Conservation (phyloP, 2,329 filamentous ascomycete species). For the Aspergillus uvarum region DNA sequence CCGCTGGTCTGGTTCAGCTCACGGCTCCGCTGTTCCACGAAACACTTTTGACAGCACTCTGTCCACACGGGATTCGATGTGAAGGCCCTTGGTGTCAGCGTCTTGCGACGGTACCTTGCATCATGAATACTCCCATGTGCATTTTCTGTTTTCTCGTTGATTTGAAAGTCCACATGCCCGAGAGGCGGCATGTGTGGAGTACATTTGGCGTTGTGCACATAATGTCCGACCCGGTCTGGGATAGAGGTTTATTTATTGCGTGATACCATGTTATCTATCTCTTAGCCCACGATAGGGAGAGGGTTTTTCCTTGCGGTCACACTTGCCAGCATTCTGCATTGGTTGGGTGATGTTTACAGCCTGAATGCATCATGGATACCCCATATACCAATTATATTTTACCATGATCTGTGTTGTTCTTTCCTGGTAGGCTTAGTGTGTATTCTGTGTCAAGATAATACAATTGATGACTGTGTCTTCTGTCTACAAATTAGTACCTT, state of each 20-base stretch:
- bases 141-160: constrained; percentile 6
- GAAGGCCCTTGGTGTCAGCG: background rate
- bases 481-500: no score
- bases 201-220: constrained; percentile 14
- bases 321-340: background rate
- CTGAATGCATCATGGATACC: background rate
- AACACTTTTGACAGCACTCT: background rate
- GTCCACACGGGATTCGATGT: background rate
- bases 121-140: constrained; percentile 1
- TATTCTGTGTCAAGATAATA: no score
- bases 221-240: constrained; percentile 11
- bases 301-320: background rate
- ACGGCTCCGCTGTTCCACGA: background rate
- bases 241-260: constrained; percentile 16
- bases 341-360: background rate
- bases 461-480: no score
- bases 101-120: background rate
- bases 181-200: constrained; percentile 1
- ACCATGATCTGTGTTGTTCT: background rate
- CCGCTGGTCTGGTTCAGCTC: constrained; percentile 14
- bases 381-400: background rate
- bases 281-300: background rate
- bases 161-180: constrained; percentile 1
- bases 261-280: constrained; percentile 21
- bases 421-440: no score